Conservation (phyloP, 176 grass and related monocot species). For the Cymbopogon citratus region DNA sequence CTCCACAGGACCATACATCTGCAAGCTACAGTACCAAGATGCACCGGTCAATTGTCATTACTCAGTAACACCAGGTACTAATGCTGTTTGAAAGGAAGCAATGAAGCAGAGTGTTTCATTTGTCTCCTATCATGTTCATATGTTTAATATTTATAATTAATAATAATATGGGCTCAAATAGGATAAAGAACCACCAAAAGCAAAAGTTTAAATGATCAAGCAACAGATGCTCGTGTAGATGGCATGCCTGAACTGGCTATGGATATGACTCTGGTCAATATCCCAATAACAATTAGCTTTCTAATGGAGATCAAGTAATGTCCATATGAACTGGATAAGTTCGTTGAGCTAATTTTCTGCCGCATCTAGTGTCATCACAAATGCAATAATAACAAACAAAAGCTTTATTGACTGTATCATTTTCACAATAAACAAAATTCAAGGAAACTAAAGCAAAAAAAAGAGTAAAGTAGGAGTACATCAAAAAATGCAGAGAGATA, state of each 20-base stretch:
- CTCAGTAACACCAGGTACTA: neutral
- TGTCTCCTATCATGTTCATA: neutral
- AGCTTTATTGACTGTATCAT: neutral
- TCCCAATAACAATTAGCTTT: neutral
- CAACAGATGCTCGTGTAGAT: neutral
- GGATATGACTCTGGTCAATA: neutral
- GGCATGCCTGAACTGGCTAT: neutral
- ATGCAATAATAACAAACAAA: neutral
- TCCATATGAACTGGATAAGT: neutral
- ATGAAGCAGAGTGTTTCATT: neutral
- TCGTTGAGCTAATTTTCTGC: neutral
- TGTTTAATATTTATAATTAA: neutral
- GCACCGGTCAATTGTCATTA: slow-evolving; percentile 3
- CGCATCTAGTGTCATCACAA: neutral
- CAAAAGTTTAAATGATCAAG: neutral
- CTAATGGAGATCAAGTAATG: neutral
- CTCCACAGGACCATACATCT: slow-evolving; percentile 96
- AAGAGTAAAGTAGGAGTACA: neutral
- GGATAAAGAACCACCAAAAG: neutral
- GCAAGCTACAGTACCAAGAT: slow-evolving; percentile 47
- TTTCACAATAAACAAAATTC: neutral
- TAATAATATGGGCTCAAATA: neutral
- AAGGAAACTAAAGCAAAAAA: neutral
- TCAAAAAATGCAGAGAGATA: neutral
- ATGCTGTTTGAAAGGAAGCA: neutral